Evolutionary conservation across 495 filamentous ascomycete species (phyloP).

Genomic region (Tuber aestivum): DNA sequence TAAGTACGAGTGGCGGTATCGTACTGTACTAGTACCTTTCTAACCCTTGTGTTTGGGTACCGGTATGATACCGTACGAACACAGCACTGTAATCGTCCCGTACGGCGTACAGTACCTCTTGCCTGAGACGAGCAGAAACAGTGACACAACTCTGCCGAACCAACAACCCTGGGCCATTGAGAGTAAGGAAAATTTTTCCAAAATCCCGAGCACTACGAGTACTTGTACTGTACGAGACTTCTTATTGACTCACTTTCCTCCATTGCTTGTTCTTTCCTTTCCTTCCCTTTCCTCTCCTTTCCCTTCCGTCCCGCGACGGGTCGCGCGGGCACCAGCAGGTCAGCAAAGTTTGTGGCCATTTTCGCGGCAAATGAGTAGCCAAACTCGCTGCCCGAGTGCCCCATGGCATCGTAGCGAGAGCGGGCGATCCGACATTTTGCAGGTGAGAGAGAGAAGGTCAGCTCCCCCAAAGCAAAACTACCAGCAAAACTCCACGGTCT

Average conservation of each 20-base stretch:
- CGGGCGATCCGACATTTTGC: neutral
- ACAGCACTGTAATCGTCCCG: no score
- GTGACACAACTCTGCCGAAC: neutral
- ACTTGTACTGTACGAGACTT: neutral
- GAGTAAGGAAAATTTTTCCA: neutral
- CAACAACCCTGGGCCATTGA: neutral
- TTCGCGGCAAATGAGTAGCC: neutral
- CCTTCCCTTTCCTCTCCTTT: neutral
- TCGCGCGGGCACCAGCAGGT: neutral
- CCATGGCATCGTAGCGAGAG: neutral
- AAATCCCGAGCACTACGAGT: neutral
- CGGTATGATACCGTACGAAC: no score
- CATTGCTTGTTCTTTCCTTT: neutral
- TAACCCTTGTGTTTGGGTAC: neutral
- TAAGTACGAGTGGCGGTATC: no score
- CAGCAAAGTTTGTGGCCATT: constrained; percentile 6
- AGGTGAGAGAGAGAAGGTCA: neutral
- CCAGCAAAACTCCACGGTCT: neutral
- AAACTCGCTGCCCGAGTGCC: neutral
- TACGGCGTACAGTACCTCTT: neutral
- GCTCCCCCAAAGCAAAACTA: neutral
- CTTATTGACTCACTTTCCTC: neutral
- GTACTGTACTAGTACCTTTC: neutral
- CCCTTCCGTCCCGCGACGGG: neutral
- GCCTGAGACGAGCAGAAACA: neutral